Base-by-base conservation (phyloP, 768 basidiomycete genomes). In the Suillus subaureus region DNA sequence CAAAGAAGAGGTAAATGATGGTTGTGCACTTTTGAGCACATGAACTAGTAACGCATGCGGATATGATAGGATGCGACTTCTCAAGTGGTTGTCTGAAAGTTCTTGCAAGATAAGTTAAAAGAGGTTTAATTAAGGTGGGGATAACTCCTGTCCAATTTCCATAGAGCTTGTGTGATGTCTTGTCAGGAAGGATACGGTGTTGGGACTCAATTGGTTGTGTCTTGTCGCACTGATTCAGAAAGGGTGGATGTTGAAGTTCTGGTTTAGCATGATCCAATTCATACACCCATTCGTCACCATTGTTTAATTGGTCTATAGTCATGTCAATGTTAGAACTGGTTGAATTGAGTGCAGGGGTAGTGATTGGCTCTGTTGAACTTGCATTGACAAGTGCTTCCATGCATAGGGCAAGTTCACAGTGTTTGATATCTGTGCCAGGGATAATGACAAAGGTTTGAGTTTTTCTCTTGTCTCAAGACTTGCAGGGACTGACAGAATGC, bases 371-470 rank as follows among this genome's bases (percentile, higher is more conserved):
- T 49, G 47, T 23, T 49, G 7, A 49, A 1, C n/a, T 49, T 49
- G 12, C n/a, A 49, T 49, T 23, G 18, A 65, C 13, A 2, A 61
- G 47, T 21, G 39, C 47, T 33, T 64, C 15, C 18, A 65, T 45
- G 47, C 12, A 12, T n/a, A 39, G 26, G 23, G 28, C 60, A 4
- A 61, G 60, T n/a, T 47, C 40, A 21, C 31, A 63, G 6, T 33
- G 33, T 43, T 58, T 21, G 21, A 37, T 35, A n/a, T 64, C 54
- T 3, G 16, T n/a, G 6, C 55, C 55, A 18, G 55, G 63, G 28
- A 64, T 64, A 18, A 16, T 23, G 18, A 64, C 42, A 21, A 58
- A 40, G 7, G 55, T 64, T 31, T 58, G 63, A 1, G 58, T 65
- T 58, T 70, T 67, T 13, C 7, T 49, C 47, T 49, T 23, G 23